These are phyloP conservation scores for Exidia glandulosa DNA, from an alignment of 768 basidiomycete genomes.

Conservation along the genomic window DNA sequence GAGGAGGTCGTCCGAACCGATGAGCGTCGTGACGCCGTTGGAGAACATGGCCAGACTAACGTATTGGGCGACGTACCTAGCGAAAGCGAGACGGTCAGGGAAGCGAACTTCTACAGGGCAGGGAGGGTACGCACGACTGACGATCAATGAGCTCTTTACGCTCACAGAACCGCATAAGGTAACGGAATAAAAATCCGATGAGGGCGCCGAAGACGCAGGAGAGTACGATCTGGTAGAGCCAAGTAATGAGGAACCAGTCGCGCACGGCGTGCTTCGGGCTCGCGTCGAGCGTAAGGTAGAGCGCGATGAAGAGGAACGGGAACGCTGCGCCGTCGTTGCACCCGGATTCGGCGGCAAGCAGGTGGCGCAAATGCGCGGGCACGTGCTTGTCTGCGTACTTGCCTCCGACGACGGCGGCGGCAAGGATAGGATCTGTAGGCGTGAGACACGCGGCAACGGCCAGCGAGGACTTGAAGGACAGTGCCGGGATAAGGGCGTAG, in stretches of 20 bases:
- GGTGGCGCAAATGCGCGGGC: constrained; percentile 61
- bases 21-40: constrained; percentile 71
- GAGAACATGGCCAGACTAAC: constrained; percentile 73
- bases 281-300: constrained; percentile 72
- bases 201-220: constrained; percentile 64
- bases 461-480: constrained; percentile 81
- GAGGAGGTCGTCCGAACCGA: constrained; percentile 89
- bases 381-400: constrained; percentile 98
- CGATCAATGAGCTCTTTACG: constrained; percentile 79
- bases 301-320: constrained; percentile 82
- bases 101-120: not conserved
- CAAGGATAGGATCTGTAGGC: constrained; percentile 89
- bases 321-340: constrained; percentile 92
- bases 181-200: constrained; percentile 69
- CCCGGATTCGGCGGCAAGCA: constrained; percentile 11
- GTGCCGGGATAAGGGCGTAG: constrained; percentile 79
- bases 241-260: constrained; percentile 81
- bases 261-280: constrained; percentile 52
- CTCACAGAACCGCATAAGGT: constrained; percentile 91
- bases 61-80: constrained; percentile 76
- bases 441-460: constrained; percentile 89
- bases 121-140: constrained; percentile 38
- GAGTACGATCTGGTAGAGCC: constrained; percentile 76
- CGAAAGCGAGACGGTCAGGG: not conserved
- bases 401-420: constrained; percentile 83